phyloP scores from a whole-genome alignment of 257 asterid genomes.

The Leonotis leonurus region DNA sequence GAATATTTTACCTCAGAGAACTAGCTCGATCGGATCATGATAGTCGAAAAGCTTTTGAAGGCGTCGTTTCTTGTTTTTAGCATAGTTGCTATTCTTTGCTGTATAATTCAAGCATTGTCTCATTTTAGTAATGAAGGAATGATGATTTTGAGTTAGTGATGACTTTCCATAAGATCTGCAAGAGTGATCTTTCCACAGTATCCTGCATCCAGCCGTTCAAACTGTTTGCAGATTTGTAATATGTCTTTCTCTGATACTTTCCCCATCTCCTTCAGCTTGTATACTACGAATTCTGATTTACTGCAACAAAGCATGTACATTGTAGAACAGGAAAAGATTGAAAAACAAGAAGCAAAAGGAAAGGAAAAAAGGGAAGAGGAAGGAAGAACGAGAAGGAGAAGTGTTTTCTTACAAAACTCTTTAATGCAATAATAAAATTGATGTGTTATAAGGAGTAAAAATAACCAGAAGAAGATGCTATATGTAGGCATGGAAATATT shows the following conservation, averaged over 20 bases:
- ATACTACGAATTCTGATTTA: slow-evolving; percentile 74
- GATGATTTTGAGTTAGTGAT: slow-evolving; percentile 22
- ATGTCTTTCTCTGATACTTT: slow-evolving; percentile 72
- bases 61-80: too few relatives aligned
- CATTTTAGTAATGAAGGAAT: neutral
- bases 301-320: slow-evolving; percentile 34
- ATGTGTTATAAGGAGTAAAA: too few relatives aligned
- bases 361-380: neutral
- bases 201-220: slow-evolving; percentile 74
- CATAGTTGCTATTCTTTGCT: too few relatives aligned
- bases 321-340: neutral
- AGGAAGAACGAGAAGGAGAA: too few relatives aligned
- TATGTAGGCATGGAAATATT: too few relatives aligned
- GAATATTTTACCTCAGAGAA: slow-evolving; percentile 16
- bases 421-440: too few relatives aligned
- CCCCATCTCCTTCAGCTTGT: slow-evolving; percentile 92
- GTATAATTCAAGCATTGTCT: neutral
- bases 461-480: too few relatives aligned
- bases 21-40: too few relatives aligned
- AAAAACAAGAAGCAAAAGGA: too few relatives aligned
- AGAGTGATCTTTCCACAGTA: slow-evolving; percentile 86
- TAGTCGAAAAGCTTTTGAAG: too few relatives aligned
- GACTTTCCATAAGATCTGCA: slow-evolving; percentile 67
- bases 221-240: slow-evolving; percentile 57
- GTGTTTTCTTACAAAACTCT: too few relatives aligned